A percentile compares a stretch with the other conserved stretches of the same genome.
phyloP scores from a whole-genome alignment of 192 early-diverging fungal genomes.

The Entomortierella lignicola region DNA sequence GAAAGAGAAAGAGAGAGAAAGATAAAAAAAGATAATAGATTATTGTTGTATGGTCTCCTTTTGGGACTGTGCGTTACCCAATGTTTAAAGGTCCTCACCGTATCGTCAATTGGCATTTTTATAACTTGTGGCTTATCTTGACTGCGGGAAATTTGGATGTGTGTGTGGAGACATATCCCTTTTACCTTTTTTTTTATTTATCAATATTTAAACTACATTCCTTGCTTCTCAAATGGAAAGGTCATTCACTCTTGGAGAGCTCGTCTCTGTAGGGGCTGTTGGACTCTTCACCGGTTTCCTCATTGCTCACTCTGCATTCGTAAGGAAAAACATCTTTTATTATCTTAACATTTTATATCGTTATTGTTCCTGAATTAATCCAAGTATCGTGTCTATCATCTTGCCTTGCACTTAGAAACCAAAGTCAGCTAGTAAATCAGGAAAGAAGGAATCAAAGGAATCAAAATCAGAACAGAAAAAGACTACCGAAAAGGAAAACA shows the following conservation, averaged over 20 bases:
- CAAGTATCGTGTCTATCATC: background rate
- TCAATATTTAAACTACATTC: no score
- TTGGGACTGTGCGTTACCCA: slow-evolving; percentile 15
- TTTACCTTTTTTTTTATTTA: background rate
- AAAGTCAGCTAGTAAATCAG: background rate
- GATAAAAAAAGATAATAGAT: background rate
- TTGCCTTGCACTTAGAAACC: background rate
- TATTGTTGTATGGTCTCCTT: background rate
- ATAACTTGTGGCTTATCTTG: background rate
- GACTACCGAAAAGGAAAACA: slow-evolving; percentile 10
- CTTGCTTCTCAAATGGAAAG: slow-evolving; percentile 27
- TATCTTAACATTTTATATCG: background rate
- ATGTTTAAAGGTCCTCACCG: no score
- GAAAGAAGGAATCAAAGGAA: background rate
- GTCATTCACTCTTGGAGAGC: slow-evolving; percentile 46
- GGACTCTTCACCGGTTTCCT: slow-evolving; percentile 40
- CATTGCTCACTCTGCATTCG: slow-evolving; percentile 22
- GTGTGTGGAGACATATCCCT: no score
- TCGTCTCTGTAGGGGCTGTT: slow-evolving; percentile 40
- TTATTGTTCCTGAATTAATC: background rate
- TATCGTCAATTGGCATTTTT: slow-evolving; percentile 9
- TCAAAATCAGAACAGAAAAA: background rate
- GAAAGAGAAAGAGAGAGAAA: slow-evolving; percentile 6
- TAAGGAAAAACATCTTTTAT: background rate
- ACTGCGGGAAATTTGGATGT: background rate